Percentiles rank a stretch among this genome's conserved stretches.
phyloP scores from a whole-genome alignment of 1,139 yeast genomes.

The Lodderomyces theae region DNA sequence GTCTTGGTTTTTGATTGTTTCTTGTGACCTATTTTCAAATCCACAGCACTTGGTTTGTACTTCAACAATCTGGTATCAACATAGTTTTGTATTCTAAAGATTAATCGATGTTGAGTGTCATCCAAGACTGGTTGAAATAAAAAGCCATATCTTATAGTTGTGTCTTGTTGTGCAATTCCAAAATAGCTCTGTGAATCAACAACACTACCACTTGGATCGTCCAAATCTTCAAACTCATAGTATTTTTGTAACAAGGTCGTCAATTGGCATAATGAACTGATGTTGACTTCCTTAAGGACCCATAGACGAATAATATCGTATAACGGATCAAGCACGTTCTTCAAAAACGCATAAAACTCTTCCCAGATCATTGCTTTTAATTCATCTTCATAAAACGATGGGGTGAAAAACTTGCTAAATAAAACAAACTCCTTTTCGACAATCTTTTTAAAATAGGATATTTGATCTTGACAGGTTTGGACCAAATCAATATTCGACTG shows the following conservation, averaged over 20 bases:
- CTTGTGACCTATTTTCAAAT: conserved; percentile 55
- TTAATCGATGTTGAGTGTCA: conserved; percentile 76
- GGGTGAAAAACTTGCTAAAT: conserved; percentile 52
- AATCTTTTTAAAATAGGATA: conserved; percentile 56
- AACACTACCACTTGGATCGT: conserved; percentile 20
- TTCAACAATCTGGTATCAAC: conserved; percentile 66
- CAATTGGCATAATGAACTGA: conserved; percentile 68
- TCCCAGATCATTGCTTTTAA: conserved; percentile 23
- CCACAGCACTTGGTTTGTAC: conserved; percentile 67
- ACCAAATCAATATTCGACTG: conserved; percentile 32
- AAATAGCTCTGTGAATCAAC: conserved; percentile 8
- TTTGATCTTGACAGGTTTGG: conserved; percentile 56
- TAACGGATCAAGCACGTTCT: conserved; percentile 66
- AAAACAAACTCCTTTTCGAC: conserved; percentile 60
- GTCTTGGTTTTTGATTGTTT: conserved; percentile 21
- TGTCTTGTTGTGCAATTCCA: conserved; percentile 2
- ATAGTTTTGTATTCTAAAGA: conserved; percentile 72
- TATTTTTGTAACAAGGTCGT: conserved; percentile 68
- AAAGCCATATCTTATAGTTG: conserved; percentile 51
- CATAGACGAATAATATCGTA: conserved; percentile 67
- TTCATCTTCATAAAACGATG: conserved; percentile 5
- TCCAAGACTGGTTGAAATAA: conserved; percentile 69
- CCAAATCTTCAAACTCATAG: conserved; percentile 49
- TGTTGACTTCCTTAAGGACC: conserved; percentile 66
- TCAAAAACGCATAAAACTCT: conserved; percentile 55